Base-by-base conservation (phyloP, 1,139 yeast genomes). In the Lodderomyces parapsilosis region DNA sequence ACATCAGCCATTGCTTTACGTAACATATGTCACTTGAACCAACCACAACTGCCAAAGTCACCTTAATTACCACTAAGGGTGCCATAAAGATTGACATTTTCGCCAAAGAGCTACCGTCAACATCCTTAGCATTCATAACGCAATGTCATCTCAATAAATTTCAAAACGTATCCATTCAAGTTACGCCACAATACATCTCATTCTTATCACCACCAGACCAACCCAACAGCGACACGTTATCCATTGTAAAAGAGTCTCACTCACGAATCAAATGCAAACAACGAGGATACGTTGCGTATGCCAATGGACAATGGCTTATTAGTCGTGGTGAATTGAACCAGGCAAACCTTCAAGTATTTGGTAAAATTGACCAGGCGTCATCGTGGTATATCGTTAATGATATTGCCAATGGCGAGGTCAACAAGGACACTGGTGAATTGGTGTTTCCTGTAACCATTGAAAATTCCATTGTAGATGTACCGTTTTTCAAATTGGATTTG, bases 31-130 rank as follows among this genome's bases (percentile, higher is more conserved):
- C 51, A 17, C 39, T 59, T 45, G 88, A 82, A 53, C 88, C 87
- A 2, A 65, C 71, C 24, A 78, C 90, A 0, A 72, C 81, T 3
- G 90, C 88, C 1, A 76, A 75, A 49, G 83, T 83, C 17, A 57
- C 69, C 11, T 51, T 86, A 3, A 50, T 59, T 10, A 85, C 94
- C 1, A 65, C 79, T 10, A 81, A 80, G 45, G 95, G 95, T 0
- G 60, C 66, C 1, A 62, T 87, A 0, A 78, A 73, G 35, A 58
- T 86, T 1, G 89, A 81, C 41, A 57, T 86, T 9, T 87, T 87
- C 84, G 87, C 91, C 20, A 80, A 80, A 50, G 90, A 87, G 56
- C 62, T 78, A 3, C 91, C 94, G 0, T 49, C 52, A 0, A 75
- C 81, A 0, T 56, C 77, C 27, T 60, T 73, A 36, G 55, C 57